Evolutionary conservation across 2,329 filamentous ascomycete species (phyloP).

Genomic region (Epicoccum nigrum): DNA sequence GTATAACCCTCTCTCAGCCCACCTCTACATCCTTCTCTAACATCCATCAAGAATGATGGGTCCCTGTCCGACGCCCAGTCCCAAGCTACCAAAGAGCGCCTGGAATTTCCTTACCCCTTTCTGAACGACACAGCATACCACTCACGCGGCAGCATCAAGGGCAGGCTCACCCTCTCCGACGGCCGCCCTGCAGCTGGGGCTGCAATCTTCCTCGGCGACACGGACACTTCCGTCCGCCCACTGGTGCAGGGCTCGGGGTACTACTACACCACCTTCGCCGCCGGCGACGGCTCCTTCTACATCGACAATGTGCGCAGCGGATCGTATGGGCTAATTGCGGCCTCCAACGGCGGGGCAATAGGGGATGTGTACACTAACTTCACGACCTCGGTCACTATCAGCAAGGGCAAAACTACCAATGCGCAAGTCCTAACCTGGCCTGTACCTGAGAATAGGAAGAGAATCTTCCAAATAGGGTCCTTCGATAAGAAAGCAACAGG

Average conservation of each 20-base stretch:
- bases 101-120: conserved; percentile 54
- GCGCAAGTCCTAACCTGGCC: conserved; percentile 48
- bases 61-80: conserved; percentile 49
- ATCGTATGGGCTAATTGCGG: conserved; percentile 54
- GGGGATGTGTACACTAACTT: conserved; percentile 53
- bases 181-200: conserved; percentile 53
- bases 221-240: conserved; percentile 48
- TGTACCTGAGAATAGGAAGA: conserved; percentile 38
- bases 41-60: conserved; percentile 49
- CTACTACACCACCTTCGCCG: conserved; percentile 55
- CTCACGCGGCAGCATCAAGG: conserved; percentile 51
- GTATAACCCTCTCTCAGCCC: not conserved
- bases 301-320: conserved; percentile 51
- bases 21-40: not conserved
- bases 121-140: conserved; percentile 52
- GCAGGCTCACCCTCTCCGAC: conserved; percentile 51
- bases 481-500: conserved; percentile 53
- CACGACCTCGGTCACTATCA: conserved; percentile 45
- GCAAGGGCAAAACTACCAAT: conserved; percentile 32
- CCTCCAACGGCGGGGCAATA: conserved; percentile 53
- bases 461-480: conserved; percentile 54
- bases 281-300: conserved; percentile 47
- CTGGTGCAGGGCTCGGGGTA: conserved; percentile 53
- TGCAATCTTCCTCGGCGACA: conserved; percentile 56
- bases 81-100: conserved; percentile 46